Evolutionary conservation across 208 protist species (phyloP), one percentile per base, ranked within the genome.

Genomic region (Leishmania tarentolae): DNA sequence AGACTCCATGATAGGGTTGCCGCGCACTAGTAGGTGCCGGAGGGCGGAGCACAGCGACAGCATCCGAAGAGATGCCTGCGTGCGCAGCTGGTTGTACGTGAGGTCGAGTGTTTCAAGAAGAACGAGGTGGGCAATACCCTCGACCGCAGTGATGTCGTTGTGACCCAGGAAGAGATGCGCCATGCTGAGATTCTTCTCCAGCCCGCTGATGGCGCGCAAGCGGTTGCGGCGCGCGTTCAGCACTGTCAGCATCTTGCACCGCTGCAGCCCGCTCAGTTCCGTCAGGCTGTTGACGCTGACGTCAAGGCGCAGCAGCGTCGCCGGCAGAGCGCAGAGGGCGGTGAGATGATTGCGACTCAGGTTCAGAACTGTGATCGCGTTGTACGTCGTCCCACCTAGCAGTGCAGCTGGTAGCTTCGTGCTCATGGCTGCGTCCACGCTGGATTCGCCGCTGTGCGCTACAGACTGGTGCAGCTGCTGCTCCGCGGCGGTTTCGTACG

Each of bases 21-120:
- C 94, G 44, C 88, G 90, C 17, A 97, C 66, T 24, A 94, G 83
- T 24, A 97, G 77, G 77, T 93, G 89, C 4, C 86, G 88, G 72
- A 97, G 84, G 6, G 89, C 78, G 9, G 85, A 83, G 66, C 87
- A 91, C 19, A 97, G 86, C 6, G 94, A 97, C 74, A 97, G 81
- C 50, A 90, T 88, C 11, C 94, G 91, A 5, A 97, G 57, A 13
- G 90, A 84, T 11, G 76, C 50, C 63, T 91, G 84, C 47, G 90
- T 92, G 42, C 81, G 83, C 1, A 97, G 83, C 50, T 79, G 69
- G 78, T 97, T 97, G 78, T 91, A 88, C 8, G 89, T 88, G 44
- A 97, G 76, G 74, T 97, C 94, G 56, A 97, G 89, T n/a, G 94
- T 97, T 76, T 97, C 90, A 8, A 97, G 87, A n/a, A 96, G 74